Evolutionary conservation across 179 eudicot genomes (phyloP).

Genomic region (Beta macrorhiza): DNA sequence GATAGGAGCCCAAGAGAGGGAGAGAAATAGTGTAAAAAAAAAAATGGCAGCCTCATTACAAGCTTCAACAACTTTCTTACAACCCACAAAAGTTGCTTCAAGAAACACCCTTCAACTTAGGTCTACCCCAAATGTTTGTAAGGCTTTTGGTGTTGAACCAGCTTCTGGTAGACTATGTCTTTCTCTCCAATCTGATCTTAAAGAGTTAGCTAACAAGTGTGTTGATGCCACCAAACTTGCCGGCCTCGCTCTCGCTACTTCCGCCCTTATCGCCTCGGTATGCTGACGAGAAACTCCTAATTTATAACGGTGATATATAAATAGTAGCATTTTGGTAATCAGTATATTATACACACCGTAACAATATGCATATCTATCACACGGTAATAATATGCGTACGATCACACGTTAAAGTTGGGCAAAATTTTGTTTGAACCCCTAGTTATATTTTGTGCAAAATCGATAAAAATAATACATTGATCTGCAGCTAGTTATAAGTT

Average conservation of each 20-base stretch:
- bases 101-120: constrained; percentile 52
- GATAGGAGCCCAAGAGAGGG: not conserved
- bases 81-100: constrained; percentile 51
- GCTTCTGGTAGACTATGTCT: constrained; percentile 48
- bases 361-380: too few relatives aligned
- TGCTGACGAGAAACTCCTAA: not conserved
- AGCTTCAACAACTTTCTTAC: constrained; percentile 90
- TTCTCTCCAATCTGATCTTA: constrained; percentile 79
- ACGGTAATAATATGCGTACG: too few relatives aligned
- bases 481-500: too few relatives aligned
- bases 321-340: too few relatives aligned
- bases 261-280: constrained; percentile 96
- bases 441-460: too few relatives aligned
- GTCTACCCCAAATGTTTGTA: constrained; percentile 55
- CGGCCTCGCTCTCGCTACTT: constrained; percentile 95
- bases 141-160: constrained; percentile 66
- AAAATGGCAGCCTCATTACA: constrained; percentile 88
- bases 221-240: constrained; percentile 91
- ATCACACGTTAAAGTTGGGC: too few relatives aligned
- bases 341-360: too few relatives aligned
- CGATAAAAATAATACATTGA: too few relatives aligned
- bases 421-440: too few relatives aligned
- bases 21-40: constrained; percentile 5
- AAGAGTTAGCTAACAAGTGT: constrained; percentile 76
- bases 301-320: too few relatives aligned